Percentiles rank a stretch among this genome's conserved stretches.
Conservation (phyloP, 345 rosid genomes). For the Eucalyptus brandiana region DNA sequence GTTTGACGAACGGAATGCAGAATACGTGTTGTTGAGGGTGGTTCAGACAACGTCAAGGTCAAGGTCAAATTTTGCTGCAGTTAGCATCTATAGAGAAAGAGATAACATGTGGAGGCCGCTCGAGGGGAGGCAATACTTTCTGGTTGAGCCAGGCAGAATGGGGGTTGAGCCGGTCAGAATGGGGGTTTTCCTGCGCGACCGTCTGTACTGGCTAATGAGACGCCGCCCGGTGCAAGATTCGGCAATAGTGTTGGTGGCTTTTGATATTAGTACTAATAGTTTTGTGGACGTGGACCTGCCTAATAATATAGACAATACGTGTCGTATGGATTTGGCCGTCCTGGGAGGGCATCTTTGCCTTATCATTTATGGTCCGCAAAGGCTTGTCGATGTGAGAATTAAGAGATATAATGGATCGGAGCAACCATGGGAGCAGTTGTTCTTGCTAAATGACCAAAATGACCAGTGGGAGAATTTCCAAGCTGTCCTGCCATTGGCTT, state of each 20-base stretch:
- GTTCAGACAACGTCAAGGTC: background rate
- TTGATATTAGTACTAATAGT: conserved; percentile 2
- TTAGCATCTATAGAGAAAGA: too few species aligned
- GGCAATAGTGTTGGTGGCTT: conserved; percentile 4
- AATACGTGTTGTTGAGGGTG: conserved; percentile 18
- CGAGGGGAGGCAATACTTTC: conserved; percentile 1
- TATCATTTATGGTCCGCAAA: background rate
- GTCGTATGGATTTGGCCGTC: conserved; percentile 5
- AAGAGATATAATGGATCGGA: too few species aligned
- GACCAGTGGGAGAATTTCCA: too few species aligned
- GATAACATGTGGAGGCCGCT: background rate
- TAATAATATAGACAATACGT: background rate
- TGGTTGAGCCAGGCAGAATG: conserved; percentile 4
- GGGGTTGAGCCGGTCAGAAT: too few species aligned
- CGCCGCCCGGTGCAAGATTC: background rate
- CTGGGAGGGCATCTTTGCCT: conserved; percentile 7
- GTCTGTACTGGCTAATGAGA: conserved; percentile 31
- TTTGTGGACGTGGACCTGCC: conserved; percentile 7
- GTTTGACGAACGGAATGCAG: conserved; percentile 4
- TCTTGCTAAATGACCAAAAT: too few species aligned
- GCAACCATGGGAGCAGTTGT: too few species aligned
- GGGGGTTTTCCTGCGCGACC: conserved; percentile 6
- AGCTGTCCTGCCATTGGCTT: too few species aligned
- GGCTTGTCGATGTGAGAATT: too few species aligned
- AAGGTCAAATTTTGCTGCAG: too few species aligned